phyloP scores from a whole-genome alignment of 2,329 filamentous ascomycete genomes.

The Colletotrichum sp. region DNA sequence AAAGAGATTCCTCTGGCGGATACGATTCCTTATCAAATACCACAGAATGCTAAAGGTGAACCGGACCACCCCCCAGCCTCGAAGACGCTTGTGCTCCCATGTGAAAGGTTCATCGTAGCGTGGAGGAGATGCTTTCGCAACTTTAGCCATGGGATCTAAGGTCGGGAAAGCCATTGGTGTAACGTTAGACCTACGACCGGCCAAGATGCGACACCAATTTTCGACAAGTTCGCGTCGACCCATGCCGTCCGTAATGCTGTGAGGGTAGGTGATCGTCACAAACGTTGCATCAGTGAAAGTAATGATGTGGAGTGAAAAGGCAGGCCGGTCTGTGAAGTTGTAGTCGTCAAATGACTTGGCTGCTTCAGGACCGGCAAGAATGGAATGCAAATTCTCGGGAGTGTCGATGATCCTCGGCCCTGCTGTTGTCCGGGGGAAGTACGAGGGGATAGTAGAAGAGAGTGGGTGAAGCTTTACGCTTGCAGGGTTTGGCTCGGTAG shows the following conservation, averaged over 20 bases:
- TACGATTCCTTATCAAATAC: constrained; percentile 15
- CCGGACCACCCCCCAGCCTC: neutral
- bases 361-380: constrained; percentile 19
- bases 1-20: constrained; percentile 18
- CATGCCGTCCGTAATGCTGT: constrained; percentile 40
- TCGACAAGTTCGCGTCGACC: constrained; percentile 21
- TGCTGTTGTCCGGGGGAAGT: neutral
- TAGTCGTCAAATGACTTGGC: constrained; percentile 40
- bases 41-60: constrained; percentile 3
- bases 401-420: neutral
- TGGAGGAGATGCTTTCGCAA: constrained; percentile 16
- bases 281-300: constrained; percentile 56
- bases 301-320: constrained; percentile 51
- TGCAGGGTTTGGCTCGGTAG: neutral
- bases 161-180: constrained; percentile 34
- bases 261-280: constrained; percentile 49
- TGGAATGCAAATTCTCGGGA: constrained; percentile 2
- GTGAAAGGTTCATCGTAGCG: constrained; percentile 37
- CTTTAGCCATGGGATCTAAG: constrained; percentile 19
- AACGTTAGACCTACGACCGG: constrained; percentile 45
- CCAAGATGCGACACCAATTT: constrained; percentile 49
- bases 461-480: neutral
- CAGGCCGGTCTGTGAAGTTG: constrained; percentile 45
- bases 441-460: neutral
- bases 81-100: constrained; percentile 1